These are phyloP conservation scores for Sphagnum contortum DNA, from an alignment of 225 moss, liverwort and hornwort genomes.

Conservation along the genomic window DNA sequence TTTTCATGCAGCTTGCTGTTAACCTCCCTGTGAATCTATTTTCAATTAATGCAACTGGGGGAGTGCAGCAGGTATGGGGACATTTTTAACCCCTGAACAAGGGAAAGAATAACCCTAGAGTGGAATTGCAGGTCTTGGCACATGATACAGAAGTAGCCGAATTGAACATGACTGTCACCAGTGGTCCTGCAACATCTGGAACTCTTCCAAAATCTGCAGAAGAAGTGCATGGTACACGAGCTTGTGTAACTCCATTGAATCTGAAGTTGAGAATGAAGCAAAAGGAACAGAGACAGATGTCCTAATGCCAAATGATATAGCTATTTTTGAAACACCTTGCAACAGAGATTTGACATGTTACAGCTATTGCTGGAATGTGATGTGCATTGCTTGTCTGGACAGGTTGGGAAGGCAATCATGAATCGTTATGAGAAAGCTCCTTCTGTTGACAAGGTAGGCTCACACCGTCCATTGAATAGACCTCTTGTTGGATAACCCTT, in stretches of 20 bases:
- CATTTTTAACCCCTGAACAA: too few species aligned
- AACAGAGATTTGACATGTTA: background rate
- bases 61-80: too few species aligned
- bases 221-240: constrained; percentile 12
- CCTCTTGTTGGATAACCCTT: background rate
- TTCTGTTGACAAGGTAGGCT: constrained; percentile 28
- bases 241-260: background rate
- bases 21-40: too few species aligned
- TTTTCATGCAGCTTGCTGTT: too few species aligned
- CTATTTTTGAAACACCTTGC: background rate
- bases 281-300: too few species aligned
- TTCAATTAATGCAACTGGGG: too few species aligned
- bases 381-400: background rate
- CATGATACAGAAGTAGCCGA: constrained; percentile 42
- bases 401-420: constrained; percentile 41
- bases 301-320: background rate
- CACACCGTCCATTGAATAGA: background rate
- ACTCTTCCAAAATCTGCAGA: constrained; percentile 37
- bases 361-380: background rate
- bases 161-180: constrained; percentile 52
- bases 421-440: constrained; percentile 34
- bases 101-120: too few species aligned
- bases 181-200: constrained; percentile 31
- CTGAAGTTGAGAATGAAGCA: background rate
- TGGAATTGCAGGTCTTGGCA: constrained; percentile 29